These are phyloP conservation scores for Osmanthus fragrans DNA, from an alignment of 257 asterid genomes.

Conservation along the genomic window DNA sequence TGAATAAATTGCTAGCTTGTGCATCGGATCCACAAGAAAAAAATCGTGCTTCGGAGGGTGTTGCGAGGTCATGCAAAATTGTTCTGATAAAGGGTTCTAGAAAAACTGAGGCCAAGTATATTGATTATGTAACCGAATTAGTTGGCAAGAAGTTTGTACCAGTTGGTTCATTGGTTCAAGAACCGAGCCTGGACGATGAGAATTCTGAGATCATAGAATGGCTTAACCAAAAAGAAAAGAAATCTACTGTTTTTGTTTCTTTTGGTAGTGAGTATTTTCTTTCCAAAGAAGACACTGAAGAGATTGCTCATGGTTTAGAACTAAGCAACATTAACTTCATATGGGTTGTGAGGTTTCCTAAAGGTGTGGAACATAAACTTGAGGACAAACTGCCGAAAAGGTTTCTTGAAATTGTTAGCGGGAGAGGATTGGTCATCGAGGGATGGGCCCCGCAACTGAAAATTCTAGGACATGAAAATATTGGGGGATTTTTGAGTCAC, in stretches of 20 bases:
- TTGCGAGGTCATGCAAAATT: conserved; percentile 19
- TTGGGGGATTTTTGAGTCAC: conserved; percentile 44
- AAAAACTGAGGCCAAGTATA: conserved; percentile 32
- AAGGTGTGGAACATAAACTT: background rate
- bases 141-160: conserved; percentile 20
- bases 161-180: conserved; percentile 39
- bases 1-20: conserved; percentile 4
- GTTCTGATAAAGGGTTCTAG: conserved; percentile 31
- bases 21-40: background rate
- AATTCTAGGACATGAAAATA: conserved; percentile 32
- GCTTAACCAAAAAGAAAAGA: conserved; percentile 32
- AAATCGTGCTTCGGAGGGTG: conserved; percentile 3
- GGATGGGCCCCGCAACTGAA: conserved; percentile 44
- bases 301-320: conserved; percentile 43
- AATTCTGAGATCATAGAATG: conserved; percentile 23
- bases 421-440: conserved; percentile 38
- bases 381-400: conserved; percentile 37
- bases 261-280: conserved; percentile 48
- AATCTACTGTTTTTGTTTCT: conserved; percentile 37
- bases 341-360: conserved; percentile 52
- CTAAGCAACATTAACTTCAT: conserved; percentile 36
- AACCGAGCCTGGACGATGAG: conserved; percentile 10
- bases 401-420: conserved; percentile 30
- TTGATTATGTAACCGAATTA: conserved; percentile 19
- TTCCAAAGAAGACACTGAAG: conserved; percentile 29